Evolutionary conservation across 2,329 filamentous ascomycete genomes (phyloP).

Genomic region (Colletotrichum sp.): DNA sequence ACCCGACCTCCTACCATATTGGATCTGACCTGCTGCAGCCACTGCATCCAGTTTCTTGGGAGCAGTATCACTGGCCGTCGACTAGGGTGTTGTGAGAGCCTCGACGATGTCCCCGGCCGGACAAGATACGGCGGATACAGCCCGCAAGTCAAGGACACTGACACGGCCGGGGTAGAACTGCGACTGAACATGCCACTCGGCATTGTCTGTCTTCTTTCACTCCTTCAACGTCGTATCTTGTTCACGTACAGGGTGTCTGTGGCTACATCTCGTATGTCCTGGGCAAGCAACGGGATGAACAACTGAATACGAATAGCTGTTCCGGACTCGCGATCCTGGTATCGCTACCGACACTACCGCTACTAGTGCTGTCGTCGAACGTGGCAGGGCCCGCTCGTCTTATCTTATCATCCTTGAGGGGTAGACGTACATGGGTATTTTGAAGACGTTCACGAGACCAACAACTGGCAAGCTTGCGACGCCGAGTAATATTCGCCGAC

Average conservation of each 20-base stretch:
- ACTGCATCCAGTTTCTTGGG: not conserved
- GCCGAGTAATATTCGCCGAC: not conserved
- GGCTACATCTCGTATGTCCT: not conserved
- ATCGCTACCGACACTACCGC: not conserved
- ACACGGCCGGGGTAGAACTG: not conserved
- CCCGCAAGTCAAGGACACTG: not conserved
- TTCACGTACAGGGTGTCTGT: not conserved
- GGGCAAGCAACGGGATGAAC: not conserved
- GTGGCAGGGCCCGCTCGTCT: not conserved
- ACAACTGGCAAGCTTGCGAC: not conserved
- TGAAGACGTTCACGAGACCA: conserved; percentile 6
- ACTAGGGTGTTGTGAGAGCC: not conserved
- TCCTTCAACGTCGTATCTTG: not conserved
- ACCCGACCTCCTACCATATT: conserved; percentile 17
- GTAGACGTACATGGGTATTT: not conserved
- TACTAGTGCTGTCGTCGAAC: not conserved
- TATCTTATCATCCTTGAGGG: conserved; percentile 12
- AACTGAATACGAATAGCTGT: conserved; percentile 1
- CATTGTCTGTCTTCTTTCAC: not conserved
- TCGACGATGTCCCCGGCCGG: not conserved
- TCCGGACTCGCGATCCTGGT: not conserved
- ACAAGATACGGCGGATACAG: not conserved
- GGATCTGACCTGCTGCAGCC: conserved; percentile 9
- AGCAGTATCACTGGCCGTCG: not conserved
- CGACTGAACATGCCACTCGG: not conserved